Evolutionary conservation across 2,329 filamentous ascomycete genomes (phyloP), one percentile per base, ranked within the genome.

Genomic region (Fusarium virguliforme): DNA sequence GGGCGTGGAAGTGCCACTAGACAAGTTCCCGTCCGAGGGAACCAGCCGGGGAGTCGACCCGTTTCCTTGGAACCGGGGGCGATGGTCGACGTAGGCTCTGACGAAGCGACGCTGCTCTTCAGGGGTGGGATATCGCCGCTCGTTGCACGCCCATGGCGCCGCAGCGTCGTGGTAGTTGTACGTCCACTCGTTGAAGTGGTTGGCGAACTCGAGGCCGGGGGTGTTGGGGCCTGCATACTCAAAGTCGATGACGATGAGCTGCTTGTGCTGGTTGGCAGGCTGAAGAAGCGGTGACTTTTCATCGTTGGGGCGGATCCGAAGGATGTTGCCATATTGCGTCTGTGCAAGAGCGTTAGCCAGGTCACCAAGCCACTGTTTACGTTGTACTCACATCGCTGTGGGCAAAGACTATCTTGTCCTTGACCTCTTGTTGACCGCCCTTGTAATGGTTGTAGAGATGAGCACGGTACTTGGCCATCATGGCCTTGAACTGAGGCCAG

Each of bases 291-390:
- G 96, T 0, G 95, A 98, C 74, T 94, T 91, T 72, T 94, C 88
- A 79, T 90, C 87, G 61, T 90, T 86, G 3, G 88, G 88, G 3
- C 85, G 84, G 55, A 91, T 81, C 38, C 95, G 94, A 55, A 99
- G 89, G 69, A 99, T 96, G 79, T 99, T 99, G 71, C 96, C 96
- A 77, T 99, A 98, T 90, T 99, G 96, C 5, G 96, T 97, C 94
- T 97, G 67, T 10, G 22, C 12, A 13, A 12, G 4, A 18, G 38
- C 55, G 54, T 74, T 32, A 77, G 60, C 28, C 13, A 32, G 65
- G 8, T 13, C 18, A 18, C 18, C 18, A 18, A 18, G 18, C 18
- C 18, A 18, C 18, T 18, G 18, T 18, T 18, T 18, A 18, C 18
- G 18, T 18, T 38, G 12, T 41, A 82, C 92, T 84, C 82, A 97